These are phyloP conservation scores for Eucalyptus victrix DNA, from an alignment of 345 rosid species.

Conservation along the genomic window DNA sequence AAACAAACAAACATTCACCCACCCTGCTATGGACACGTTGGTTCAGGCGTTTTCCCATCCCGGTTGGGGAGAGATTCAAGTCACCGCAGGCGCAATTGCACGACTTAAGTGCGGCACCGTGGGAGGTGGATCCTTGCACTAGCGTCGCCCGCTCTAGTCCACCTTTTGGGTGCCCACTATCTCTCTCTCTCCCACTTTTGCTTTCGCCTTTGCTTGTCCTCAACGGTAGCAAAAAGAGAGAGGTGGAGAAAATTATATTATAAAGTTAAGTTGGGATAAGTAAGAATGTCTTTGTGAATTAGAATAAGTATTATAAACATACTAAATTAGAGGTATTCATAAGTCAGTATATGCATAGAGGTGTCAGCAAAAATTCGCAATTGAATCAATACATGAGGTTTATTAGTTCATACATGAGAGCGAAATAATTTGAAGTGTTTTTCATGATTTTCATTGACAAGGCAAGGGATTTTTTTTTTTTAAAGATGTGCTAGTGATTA, in stretches of 20 bases:
- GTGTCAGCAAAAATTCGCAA: accelerated
- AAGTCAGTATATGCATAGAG: background rate
- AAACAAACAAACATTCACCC: too few relatives aligned
- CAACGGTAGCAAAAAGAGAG: background rate
- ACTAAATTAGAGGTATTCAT: background rate
- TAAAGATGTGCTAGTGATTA: background rate
- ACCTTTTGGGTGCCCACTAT: background rate
- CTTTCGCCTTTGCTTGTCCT: background rate
- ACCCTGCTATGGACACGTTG: too few relatives aligned
- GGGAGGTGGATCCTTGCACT: too few relatives aligned
- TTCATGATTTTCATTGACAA: background rate
- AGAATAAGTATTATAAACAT: background rate
- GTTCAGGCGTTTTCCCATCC: too few relatives aligned
- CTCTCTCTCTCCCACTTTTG: background rate
- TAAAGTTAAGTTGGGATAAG: background rate
- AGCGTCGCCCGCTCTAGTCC: background rate
- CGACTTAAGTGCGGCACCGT: too few relatives aligned
- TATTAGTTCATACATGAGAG: background rate
- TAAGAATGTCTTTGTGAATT: background rate
- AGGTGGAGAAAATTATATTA: background rate
- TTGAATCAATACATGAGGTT: background rate
- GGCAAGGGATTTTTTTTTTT: background rate
- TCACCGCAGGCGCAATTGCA: too few relatives aligned
- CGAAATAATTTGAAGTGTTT: too few relatives aligned
- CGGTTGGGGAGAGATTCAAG: too few relatives aligned